Evolutionary conservation across 2,329 filamentous ascomycete species (phyloP).

Genomic region (Metarhizium humberi): DNA sequence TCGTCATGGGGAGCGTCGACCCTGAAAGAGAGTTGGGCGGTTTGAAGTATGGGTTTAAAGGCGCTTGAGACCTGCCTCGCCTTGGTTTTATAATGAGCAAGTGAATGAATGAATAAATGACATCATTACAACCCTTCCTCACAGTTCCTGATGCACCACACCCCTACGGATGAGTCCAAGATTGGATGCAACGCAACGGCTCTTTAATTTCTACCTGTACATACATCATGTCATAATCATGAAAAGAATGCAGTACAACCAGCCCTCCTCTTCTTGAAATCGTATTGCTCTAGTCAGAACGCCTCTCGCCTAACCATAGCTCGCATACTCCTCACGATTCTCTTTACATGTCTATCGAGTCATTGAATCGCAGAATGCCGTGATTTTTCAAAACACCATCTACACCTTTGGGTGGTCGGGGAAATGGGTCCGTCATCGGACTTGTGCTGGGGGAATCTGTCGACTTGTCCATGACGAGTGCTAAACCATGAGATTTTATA

Average conservation of each 20-base stretch:
- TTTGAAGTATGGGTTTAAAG: slow-evolving; percentile 59
- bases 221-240: not conserved
- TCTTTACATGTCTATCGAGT: slow-evolving; percentile 67
- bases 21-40: slow-evolving; percentile 53
- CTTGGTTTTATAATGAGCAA: not conserved
- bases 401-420: slow-evolving; percentile 65
- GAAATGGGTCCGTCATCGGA: slow-evolving; percentile 39
- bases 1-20: slow-evolving; percentile 60
- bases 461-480: slow-evolving; percentile 82
- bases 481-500: slow-evolving; percentile 88
- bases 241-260: not conserved
- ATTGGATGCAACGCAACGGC: not conserved
- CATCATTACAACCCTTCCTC: not conserved
- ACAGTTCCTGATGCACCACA: not conserved
- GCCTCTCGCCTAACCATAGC: not conserved
- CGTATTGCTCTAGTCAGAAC: not conserved
- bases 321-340: not conserved
- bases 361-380: slow-evolving; percentile 85
- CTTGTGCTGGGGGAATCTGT: slow-evolving; percentile 38
- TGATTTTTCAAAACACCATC: slow-evolving; percentile 81
- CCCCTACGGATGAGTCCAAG: too few relatives aligned
- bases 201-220: not conserved
- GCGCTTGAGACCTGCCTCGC: slow-evolving; percentile 35
- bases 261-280: not conserved
- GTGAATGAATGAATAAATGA: not conserved